Conservation (phyloP, 176 grass and related monocot genomes). For the Ampelocalamus luodianensis region DNA sequence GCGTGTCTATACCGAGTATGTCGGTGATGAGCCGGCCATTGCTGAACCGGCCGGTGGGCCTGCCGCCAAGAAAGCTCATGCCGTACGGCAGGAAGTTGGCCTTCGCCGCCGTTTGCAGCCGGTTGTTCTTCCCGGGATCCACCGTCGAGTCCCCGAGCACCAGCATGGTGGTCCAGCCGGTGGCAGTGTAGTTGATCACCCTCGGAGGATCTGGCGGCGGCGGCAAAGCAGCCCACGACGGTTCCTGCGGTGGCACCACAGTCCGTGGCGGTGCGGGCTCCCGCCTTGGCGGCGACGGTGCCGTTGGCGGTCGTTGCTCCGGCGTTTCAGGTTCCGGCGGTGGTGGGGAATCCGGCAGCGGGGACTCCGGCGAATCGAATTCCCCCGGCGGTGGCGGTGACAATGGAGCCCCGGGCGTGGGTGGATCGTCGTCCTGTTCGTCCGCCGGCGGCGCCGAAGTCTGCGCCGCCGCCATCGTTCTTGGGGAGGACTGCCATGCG, state of each 20-base stretch:
- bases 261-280: constrained; percentile 21
- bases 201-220: constrained; percentile 6
- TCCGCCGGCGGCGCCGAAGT: not conserved
- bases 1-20: constrained; percentile 51
- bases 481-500: not conserved
- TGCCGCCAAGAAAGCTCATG: constrained; percentile 33
- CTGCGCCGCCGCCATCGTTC: not conserved
- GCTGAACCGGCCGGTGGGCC: constrained; percentile 63
- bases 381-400: not conserved
- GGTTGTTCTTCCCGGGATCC: constrained; percentile 69
- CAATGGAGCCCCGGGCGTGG: not conserved
- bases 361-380: not conserved
- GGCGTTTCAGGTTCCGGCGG: not conserved
- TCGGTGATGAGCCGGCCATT: constrained; percentile 62
- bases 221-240: constrained; percentile 1
- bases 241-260: constrained; percentile 35
- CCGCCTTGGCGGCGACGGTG: not conserved
- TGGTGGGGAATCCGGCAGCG: not conserved
- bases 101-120: constrained; percentile 49
- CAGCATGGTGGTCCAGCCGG: constrained; percentile 50
- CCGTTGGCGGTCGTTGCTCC: no score
- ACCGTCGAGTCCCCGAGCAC: constrained; percentile 68
- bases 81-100: constrained; percentile 66
- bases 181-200: constrained; percentile 10
- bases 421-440: constrained; percentile 1